Evolutionary conservation across 441 rosid species (phyloP).

Genomic region (Croton laevigatus): DNA sequence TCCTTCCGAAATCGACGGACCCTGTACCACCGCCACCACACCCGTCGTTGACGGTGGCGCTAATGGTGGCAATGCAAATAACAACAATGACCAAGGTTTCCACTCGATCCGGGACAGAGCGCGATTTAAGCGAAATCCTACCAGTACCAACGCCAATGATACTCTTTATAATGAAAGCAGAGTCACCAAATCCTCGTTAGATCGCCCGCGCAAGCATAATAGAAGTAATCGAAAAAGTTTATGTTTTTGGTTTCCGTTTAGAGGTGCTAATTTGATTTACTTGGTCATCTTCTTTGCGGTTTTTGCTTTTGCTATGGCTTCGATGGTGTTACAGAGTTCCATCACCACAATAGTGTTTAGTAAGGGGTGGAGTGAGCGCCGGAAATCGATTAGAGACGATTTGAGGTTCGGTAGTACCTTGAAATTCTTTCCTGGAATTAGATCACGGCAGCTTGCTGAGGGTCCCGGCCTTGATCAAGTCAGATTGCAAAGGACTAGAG

Average conservation of each 20-base stretch:
- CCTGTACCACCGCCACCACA: conserved; percentile 20
- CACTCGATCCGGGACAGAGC: conserved; percentile 65
- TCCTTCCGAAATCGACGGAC: conserved; percentile 50
- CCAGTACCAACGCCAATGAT: conserved; percentile 17
- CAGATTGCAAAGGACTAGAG: conserved; percentile 42
- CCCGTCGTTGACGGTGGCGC: conserved; percentile 12
- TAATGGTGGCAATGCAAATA: conserved; percentile 24
- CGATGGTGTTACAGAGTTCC: conserved; percentile 78
- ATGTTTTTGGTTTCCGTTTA: conserved; percentile 44
- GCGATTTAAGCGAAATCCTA: conserved; percentile 45
- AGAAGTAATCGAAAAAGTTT: conserved; percentile 55
- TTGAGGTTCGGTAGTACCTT: conserved; percentile 64
- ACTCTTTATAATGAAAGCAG: conserved; percentile 11
- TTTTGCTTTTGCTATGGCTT: conserved; percentile 70
- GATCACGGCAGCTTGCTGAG: conserved; percentile 33
- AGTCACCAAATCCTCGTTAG: conserved; percentile 23
- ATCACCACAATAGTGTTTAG: conserved; percentile 49
- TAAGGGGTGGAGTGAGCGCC: conserved; percentile 50
- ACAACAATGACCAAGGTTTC: conserved; percentile 32
- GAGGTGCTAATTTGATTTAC: conserved; percentile 67
- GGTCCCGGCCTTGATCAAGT: conserved; percentile 54
- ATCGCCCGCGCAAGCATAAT: conserved; percentile 50
- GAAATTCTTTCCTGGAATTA: conserved; percentile 48
- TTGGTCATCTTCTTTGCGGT: conserved; percentile 55
- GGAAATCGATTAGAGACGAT: conserved; percentile 39